phyloP scores from a whole-genome alignment of 2,329 filamentous ascomycete genomes.

The Diplocarpon mali region DNA sequence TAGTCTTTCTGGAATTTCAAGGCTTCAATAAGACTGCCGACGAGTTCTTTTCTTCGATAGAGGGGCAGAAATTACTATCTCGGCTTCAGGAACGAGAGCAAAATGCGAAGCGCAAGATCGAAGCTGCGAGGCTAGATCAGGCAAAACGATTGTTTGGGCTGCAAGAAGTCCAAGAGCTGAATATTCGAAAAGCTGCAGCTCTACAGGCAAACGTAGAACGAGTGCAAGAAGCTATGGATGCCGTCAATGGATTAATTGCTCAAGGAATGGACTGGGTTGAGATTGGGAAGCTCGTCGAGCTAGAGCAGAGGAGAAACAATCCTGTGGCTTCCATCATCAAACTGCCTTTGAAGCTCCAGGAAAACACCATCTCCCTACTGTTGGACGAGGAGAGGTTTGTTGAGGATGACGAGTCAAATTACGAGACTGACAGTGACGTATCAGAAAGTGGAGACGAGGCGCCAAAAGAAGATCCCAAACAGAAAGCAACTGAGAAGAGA shows the following conservation, averaged over 20 bases:
- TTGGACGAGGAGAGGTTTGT: conserved; percentile 55
- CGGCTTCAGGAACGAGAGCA: conserved; percentile 72
- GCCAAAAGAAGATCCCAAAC: conserved; percentile 28
- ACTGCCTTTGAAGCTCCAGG: conserved; percentile 76
- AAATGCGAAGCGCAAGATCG: conserved; percentile 70
- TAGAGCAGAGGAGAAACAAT: conserved; percentile 72
- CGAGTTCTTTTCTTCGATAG: conserved; percentile 93
- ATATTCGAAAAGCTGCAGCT: conserved; percentile 77
- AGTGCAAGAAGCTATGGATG: conserved; percentile 85
- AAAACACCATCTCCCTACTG: conserved; percentile 75
- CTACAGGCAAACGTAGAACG: conserved; percentile 85
- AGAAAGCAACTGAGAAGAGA: conserved; percentile 37
- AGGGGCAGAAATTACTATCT: conserved; percentile 85
- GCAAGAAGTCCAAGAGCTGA: conserved; percentile 69
- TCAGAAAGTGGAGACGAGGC: conserved; percentile 48
- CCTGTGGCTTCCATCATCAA: conserved; percentile 80
- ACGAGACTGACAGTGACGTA: conserved; percentile 55
- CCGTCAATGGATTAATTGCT: conserved; percentile 80
- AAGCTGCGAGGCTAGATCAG: conserved; percentile 76
- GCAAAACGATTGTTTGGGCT: conserved; percentile 74
- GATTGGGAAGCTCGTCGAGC: conserved; percentile 76
- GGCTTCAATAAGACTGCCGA: conserved; percentile 91
- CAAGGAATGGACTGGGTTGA: conserved; percentile 98
- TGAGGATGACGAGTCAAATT: conserved; percentile 39
- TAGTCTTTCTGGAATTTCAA: conserved; percentile 64